Conservation (phyloP, 257 asterid species). For the Plantago major region DNA sequence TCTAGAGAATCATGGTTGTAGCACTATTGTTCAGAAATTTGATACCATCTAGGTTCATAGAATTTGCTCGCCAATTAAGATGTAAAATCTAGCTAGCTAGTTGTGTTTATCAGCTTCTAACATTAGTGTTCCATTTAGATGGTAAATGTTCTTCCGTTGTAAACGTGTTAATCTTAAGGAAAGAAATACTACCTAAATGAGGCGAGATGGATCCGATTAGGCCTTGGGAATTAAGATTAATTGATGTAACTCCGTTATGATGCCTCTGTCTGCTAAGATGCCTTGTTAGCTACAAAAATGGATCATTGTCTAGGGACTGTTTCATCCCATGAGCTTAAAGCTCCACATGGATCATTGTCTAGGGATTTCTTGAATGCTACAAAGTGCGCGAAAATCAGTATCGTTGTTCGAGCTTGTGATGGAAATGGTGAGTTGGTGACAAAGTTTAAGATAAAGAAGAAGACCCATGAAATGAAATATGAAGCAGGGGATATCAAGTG, state of each 20-base stretch:
- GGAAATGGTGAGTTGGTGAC: not conserved
- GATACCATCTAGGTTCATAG: no score
- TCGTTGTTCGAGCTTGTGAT: constrained; percentile 1
- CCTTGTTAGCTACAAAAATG: constrained; percentile 28
- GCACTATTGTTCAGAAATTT: no score
- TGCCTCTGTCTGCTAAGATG: constrained; percentile 23
- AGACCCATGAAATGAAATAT: no score
- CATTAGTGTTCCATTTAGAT: no score
- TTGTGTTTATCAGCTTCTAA: no score
- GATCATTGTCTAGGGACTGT: not conserved
- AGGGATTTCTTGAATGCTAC: constrained; percentile 20
- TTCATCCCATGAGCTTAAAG: constrained; percentile 25
- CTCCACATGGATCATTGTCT: constrained; percentile 18
- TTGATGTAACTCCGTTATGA: constrained; percentile 19
- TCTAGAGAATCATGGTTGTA: no score
- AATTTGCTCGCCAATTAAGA: no score
- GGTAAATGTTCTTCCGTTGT: no score
- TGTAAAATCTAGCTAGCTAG: no score
- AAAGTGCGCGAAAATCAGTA: constrained; percentile 12
- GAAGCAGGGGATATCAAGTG: no score
- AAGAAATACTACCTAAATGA: constrained; percentile 36
- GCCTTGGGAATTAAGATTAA: constrained; percentile 23
- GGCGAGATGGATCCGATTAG: constrained; percentile 32
- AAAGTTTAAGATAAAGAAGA: no score
- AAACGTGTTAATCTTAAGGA: constrained; percentile 13